Base-by-base conservation (phyloP, 306 rosid genomes). In the Dalbergia cochinchinensis region DNA sequence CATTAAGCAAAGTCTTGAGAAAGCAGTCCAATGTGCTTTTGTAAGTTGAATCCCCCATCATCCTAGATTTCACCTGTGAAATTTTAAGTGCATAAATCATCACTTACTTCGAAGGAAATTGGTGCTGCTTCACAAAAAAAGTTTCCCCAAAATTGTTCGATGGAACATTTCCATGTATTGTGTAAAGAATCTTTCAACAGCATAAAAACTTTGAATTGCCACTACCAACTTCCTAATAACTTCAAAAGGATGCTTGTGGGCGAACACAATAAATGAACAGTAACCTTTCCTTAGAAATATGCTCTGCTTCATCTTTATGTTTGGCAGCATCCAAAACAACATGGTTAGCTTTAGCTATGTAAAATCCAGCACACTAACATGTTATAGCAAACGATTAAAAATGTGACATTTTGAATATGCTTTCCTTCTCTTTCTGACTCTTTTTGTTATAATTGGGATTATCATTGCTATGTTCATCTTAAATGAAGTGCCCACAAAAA, bases 31-130 rank as follows among this genome's bases (percentile, higher is more conserved):
- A 41, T 8, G 99, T 91, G 78, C 72, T 93, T 89, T 91, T 96
- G 90, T 93, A 96, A 66, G 88, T 87, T 59, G 97, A 80, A 85
- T 96, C 99, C 71, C 99, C 99, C 99, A 96, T 96, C 99, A 96
- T 96, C 89, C 99, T 89, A 65, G 97, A 96, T 86, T 96, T 96
- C 66, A 96, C 93, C 98, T 96, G 88, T 69, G 83, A 85, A 74
- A 84, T 81, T 77, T 48, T 76, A 79, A 61, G 71, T 76, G 82
- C 31, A 48, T 76, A 74, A 79, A 82, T 82, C 77, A 88, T 47
- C 82, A 71, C 67, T 51, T 10, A 34, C 78, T 82, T 67, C 9
- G 8, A 6, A 20, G 42, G 83, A 78, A 82, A 83, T 64, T 42
- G 45, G 55, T 62, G 76, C 54, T 76, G 50, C 78, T 80, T 71